A percentile compares a stretch with the other conserved stretches of the same genome.
phyloP scores from a whole-genome alignment of 768 basidiomycete species.

The Coprinopsis strossmayeri region DNA sequence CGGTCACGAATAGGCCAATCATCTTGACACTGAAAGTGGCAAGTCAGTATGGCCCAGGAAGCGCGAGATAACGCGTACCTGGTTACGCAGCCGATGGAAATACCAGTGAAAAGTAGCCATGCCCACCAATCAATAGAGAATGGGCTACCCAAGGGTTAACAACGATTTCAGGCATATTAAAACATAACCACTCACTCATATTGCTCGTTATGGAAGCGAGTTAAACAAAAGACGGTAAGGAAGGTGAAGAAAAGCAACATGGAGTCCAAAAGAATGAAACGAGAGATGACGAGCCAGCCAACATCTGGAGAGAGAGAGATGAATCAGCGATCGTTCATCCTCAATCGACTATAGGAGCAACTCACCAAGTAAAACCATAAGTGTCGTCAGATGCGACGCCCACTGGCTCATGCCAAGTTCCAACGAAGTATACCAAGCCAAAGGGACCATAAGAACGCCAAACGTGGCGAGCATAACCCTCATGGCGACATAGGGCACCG shows the following conservation, averaged over 20 bases:
- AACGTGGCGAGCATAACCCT: slow-evolving; percentile 91
- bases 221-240: slow-evolving; percentile 89
- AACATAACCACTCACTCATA: slow-evolving; percentile 59
- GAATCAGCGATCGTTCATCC: slow-evolving; percentile 2
- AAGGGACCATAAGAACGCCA: slow-evolving; percentile 91
- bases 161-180: background rate
- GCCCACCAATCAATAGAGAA: slow-evolving; percentile 98
- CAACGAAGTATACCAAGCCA: slow-evolving; percentile 94
- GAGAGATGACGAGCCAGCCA: slow-evolving; percentile 93
- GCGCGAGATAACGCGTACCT: slow-evolving; percentile 42
- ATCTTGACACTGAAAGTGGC: slow-evolving; percentile 71
- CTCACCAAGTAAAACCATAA: slow-evolving; percentile 91
- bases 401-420: slow-evolving; percentile 89
- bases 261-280: slow-evolving; percentile 96
- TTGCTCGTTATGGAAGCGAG: slow-evolving; percentile 97
- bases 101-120: slow-evolving; percentile 90
- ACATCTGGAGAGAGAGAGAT: slow-evolving; percentile 53
- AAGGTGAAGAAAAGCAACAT: slow-evolving; percentile 99
- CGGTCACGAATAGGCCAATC: slow-evolving; percentile 93
- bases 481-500: slow-evolving; percentile 92
- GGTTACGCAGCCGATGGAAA: slow-evolving; percentile 92
- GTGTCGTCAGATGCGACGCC: slow-evolving; percentile 85
- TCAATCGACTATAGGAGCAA: slow-evolving; percentile 11
- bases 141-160: slow-evolving; percentile 42
- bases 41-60: background rate